Percentiles rank a stretch among this genome's conserved stretches.
Conservation (phyloP, 140 eudicot species). For the Ambrosia hybrid region DNA sequence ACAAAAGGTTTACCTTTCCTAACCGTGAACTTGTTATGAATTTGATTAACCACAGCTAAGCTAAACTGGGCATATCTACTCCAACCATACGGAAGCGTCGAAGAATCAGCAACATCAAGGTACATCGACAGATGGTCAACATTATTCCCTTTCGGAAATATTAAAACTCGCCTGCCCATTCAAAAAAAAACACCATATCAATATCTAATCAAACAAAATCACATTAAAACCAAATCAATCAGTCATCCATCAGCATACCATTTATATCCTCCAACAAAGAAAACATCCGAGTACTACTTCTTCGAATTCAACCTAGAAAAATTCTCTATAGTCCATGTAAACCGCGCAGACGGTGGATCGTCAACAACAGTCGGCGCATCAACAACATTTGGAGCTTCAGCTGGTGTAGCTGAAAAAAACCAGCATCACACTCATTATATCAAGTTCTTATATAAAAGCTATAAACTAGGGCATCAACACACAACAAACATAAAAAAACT, state of each 20-base stretch:
- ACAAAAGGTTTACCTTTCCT: constrained; percentile 58
- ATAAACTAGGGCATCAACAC: too few relatives aligned
- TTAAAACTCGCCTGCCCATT: constrained; percentile 67
- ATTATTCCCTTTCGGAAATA: constrained; percentile 86
- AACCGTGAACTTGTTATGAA: constrained; percentile 51
- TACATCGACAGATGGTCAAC: constrained; percentile 81
- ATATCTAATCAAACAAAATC: background rate
- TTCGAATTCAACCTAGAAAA: constrained; percentile 59
- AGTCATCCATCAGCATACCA: constrained; percentile 64
- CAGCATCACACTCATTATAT: background rate
- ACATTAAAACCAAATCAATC: background rate
- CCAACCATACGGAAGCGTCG: constrained; percentile 82
- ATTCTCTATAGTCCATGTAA: constrained; percentile 74
- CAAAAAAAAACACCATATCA: constrained; percentile 3
- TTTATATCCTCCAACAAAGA: constrained; percentile 76
- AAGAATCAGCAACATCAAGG: constrained; percentile 87
- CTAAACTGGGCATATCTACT: constrained; percentile 85
- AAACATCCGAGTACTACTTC: constrained; percentile 68
- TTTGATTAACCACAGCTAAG: constrained; percentile 74
- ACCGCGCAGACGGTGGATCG: constrained; percentile 72
- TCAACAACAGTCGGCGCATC: constrained; percentile 66
- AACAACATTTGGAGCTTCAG: constrained; percentile 47
- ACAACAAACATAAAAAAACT: background rate
- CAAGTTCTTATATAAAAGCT: too few relatives aligned
- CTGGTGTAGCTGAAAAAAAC: constrained; percentile 46